Base-by-base conservation (phyloP, 345 rosid genomes). In the Populus tremula region DNA sequence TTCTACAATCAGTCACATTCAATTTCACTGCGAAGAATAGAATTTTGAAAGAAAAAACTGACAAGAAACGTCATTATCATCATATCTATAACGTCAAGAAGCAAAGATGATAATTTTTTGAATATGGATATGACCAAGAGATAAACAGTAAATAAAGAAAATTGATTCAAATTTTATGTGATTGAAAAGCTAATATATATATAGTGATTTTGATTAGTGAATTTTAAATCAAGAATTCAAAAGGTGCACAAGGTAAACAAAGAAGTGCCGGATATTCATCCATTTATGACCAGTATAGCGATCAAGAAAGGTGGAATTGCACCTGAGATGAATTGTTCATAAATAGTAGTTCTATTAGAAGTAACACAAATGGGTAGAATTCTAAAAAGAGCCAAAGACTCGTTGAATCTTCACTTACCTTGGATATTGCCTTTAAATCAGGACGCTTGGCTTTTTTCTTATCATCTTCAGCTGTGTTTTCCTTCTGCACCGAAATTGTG, bases 371-470 rank as follows among this genome's bases (percentile, higher is more conserved):
- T 14, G 68, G 59, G 27, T 33, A 10, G 31, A 49, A n/a, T 43
- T 8, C 25, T 31, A 54, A 70, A 65, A 67, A 4, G 68, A 78
- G 66, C 33, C 35, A 35, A 29, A 47, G 7, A 41, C 27, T n/a
- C 38, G 74, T 33, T 43, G 50, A n/a, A 81, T 16, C 39, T 70
- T 53, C 20, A 86, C 5, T 33, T 90, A 82, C 98, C 96, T 88
- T 86, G n/a, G 93, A 67, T 67, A 89, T 43, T 29, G 94, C 97
- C 86, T 92, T 96, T 80, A 96, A 74, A 78, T 96, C 97, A 66
- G 99, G 94, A 79, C 98, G 89, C 76, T 78, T 90, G 78, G 87
- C 70, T 80, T 73, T 82, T 20, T 35, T 4, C 67, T 84, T 85
- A 8, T 21, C 82, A 18, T 67, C 88, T 72, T 80, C 75, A 74